A percentile compares a stretch with the other conserved stretches of the same genome.
These are phyloP conservation scores for Cyphellophora attinorum DNA, from an alignment of 2,329 filamentous ascomycete species.

Conservation along the genomic window DNA sequence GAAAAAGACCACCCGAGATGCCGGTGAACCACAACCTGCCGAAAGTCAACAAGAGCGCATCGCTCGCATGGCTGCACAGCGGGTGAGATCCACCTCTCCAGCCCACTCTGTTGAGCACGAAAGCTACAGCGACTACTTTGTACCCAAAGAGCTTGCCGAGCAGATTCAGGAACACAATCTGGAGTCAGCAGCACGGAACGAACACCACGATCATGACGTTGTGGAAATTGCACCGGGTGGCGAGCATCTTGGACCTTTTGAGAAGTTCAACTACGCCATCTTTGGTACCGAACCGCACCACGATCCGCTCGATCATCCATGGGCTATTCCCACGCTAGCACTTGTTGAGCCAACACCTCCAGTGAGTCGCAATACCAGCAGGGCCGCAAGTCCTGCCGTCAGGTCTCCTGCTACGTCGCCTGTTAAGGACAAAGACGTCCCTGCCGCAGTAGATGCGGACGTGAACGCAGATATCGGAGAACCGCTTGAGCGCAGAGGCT, in stretches of 20 bases:
- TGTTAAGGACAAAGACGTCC: not conserved
- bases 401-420: conserved; percentile 23
- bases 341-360: conserved; percentile 51
- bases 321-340: conserved; percentile 44
- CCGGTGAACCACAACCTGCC: conserved; percentile 2
- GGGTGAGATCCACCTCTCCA: conserved; percentile 23
- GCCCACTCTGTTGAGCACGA: conserved; percentile 24
- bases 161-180: conserved; percentile 27
- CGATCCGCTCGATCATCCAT: conserved; percentile 22
- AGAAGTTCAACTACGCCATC: conserved; percentile 14
- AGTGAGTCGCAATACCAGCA: conserved; percentile 30
- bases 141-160: conserved; percentile 29
- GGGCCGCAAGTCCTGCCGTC: conserved; percentile 21
- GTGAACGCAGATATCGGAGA: conserved; percentile 32
- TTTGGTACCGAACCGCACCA: conserved; percentile 15
- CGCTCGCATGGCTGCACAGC: conserved; percentile 21
- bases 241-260: conserved; percentile 9
- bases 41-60: conserved; percentile 18
- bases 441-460: not conserved
- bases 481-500: conserved; percentile 32
- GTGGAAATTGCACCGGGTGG: conserved; percentile 16
- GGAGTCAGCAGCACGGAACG: conserved; percentile 8
- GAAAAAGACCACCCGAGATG: conserved; percentile 13
- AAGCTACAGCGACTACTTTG: conserved; percentile 33
- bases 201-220: conserved; percentile 13